Base-by-base conservation (phyloP, 225 moss, liverwort and hornwort genomes). In the Polytrichum formosum region DNA sequence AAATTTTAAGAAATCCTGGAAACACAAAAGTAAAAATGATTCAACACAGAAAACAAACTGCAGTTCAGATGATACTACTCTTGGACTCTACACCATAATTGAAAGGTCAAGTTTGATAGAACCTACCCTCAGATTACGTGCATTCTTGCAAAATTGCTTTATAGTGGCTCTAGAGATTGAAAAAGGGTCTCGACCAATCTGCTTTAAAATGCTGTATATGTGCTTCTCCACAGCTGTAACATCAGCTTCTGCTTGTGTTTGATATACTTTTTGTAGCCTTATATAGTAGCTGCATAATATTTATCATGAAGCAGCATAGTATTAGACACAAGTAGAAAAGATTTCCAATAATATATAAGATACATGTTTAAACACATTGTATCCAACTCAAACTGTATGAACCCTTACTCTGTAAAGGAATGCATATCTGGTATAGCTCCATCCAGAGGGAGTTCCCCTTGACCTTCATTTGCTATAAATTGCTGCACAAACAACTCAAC, bases 381-480 rank as follows among this genome's bases (percentile, higher is more conserved):
- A 37, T 66, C 21, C 16, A 23, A 56, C 26, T 56, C 25, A 61
- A n/a, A 29, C 9, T 59, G 18, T 46, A 29, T n/a, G 59, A 28
- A 54, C 29, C 23, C 87, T 90, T 82, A 98, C 98, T 94, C 94
- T 81, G 98, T 98, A 61, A 83, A 88, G 55, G 98, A 94, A 82
- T 98, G 98, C 98, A 98, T 98, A 70, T 98, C 98, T 73, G 98
- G 94, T 67, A 98, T 88, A 74, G 94, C 85, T 67, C 98, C 98
- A 77, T 98, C 94, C 67, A 98, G 81, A 56, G 98, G 98, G 69
- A 88, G 94, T 55, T 94, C 98, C 74, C 98, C 98, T 87, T 94
- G 86, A 72, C 98, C 98, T 76, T 98, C 94, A 74, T 91, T 98
- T 33, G 87, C 87, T 67, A 98, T 90, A 69, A 92, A 98, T 69